Conservation (phyloP, 2,329 filamentous ascomycete genomes). For the Neonectria hederae region DNA sequence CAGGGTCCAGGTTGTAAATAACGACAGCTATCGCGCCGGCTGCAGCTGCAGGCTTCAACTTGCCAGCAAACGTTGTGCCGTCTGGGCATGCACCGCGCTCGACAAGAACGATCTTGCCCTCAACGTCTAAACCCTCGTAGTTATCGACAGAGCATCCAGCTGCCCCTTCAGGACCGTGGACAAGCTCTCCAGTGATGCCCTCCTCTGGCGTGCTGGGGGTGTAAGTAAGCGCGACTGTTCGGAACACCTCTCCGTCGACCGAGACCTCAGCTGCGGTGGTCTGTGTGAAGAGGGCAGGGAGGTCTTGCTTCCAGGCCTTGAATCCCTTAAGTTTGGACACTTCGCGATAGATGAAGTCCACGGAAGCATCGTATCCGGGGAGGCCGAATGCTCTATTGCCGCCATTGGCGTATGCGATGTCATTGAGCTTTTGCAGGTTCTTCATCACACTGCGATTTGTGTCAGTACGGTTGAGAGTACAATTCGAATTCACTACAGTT, state of each 20-base stretch:
- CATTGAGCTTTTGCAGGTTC: slow-evolving; percentile 42
- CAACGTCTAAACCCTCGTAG: slow-evolving; percentile 39
- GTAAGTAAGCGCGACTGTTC: slow-evolving; percentile 44
- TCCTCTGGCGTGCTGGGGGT: slow-evolving; percentile 45
- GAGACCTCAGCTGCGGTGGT: slow-evolving; percentile 36
- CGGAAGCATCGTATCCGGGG: slow-evolving; percentile 48
- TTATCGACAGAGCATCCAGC: slow-evolving; percentile 40
- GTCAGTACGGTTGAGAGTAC: background rate
- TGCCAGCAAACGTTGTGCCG: slow-evolving; percentile 45
- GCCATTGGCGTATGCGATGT: slow-evolving; percentile 45
- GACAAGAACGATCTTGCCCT: slow-evolving; percentile 46
- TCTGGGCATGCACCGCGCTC: slow-evolving; percentile 46
- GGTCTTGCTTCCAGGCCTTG: slow-evolving; percentile 44
- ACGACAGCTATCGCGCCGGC: slow-evolving; percentile 45
- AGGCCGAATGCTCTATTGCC: slow-evolving; percentile 46
- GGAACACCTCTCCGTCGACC: slow-evolving; percentile 39
- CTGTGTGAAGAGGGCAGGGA: slow-evolving; percentile 41
- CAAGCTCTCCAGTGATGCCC: slow-evolving; percentile 41
- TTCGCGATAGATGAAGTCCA: slow-evolving; percentile 44
- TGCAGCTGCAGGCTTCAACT: slow-evolving; percentile 41
- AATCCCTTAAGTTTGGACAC: slow-evolving; percentile 42
- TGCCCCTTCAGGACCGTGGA: slow-evolving; percentile 40
- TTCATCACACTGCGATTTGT: slow-evolving; percentile 29
- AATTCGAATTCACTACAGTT: too few relatives aligned
- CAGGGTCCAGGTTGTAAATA: slow-evolving; percentile 44